These are phyloP conservation scores for Colletotrichum somersetense DNA, from an alignment of 2,329 filamentous ascomycete species.

Conservation along the genomic window DNA sequence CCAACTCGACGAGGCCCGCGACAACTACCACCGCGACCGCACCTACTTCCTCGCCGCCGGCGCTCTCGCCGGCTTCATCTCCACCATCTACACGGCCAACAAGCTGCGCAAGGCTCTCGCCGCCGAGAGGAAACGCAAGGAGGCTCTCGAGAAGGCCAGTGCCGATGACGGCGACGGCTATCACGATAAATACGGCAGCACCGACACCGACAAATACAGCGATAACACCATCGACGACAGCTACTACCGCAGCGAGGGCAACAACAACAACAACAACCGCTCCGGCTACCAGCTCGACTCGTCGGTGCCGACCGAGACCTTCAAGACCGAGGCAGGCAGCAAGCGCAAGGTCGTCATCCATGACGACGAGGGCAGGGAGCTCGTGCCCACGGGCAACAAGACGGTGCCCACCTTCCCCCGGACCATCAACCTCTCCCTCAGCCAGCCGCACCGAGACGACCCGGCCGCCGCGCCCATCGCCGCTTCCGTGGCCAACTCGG, in stretches of 20 bases:
- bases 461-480: conserved; percentile 52
- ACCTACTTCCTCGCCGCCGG: conserved; percentile 66
- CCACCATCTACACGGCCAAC: conserved; percentile 64
- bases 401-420: conserved; percentile 85
- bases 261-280: background rate
- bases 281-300: conserved; percentile 55
- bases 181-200: too few relatives aligned
- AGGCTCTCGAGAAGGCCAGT: background rate
- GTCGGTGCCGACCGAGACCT: conserved; percentile 59
- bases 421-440: conserved; percentile 72
- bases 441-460: conserved; percentile 43
- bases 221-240: too few relatives aligned
- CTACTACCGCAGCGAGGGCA: too few relatives aligned
- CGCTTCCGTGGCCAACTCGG: conserved; percentile 54
- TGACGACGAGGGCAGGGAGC: conserved; percentile 76
- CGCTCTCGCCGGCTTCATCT: conserved; percentile 62
- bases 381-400: conserved; percentile 84
- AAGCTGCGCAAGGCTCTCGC: conserved; percentile 62
- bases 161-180: background rate
- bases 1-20: conserved; percentile 59
- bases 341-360: conserved; percentile 72
- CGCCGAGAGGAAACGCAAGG: conserved; percentile 47
- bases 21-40: conserved; percentile 64
- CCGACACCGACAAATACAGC: too few relatives aligned
- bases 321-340: conserved; percentile 62